Evolutionary conservation across 2,329 filamentous ascomycete species (phyloP), one percentile per base, ranked within the genome.

Genomic region (Teratosphaeria epicoccoides): DNA sequence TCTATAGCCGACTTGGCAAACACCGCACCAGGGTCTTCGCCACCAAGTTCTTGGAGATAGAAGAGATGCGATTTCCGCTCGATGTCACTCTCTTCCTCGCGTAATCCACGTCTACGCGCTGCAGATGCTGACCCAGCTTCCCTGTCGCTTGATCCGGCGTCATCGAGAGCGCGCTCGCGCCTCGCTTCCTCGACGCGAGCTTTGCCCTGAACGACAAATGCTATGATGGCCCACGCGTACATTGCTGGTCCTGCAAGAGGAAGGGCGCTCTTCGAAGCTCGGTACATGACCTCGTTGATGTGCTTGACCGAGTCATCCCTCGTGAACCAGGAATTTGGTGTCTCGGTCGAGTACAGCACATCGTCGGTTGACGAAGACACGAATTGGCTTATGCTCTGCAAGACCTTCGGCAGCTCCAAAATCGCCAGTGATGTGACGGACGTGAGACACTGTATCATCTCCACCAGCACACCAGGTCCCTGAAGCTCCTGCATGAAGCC

Each of bases 211-310:
- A 93, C 81, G 24, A 79, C 76, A 61, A 85, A 80, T 9, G 90
- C 74, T 24, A 95, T 79, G 46, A 91, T 73, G 3, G 84, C 82
- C 90, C 90, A 97, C 2, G 86, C 81, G 58, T 94, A 86, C 20
- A 88, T 78, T 17, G 87, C 81, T 1, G 88, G 87, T 51, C 80
- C 82, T 20, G 86, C 85, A 29, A 80, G 80, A 33, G 75, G 72
- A n/a, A 80, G 74, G 14, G 77, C 77, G 20, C 70, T 64, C 24
- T 75, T 75, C 11, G 81, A 77, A 6, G 82, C 80, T 51, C 75
- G 72, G 23, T 84, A 70, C 28, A 95, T 75, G n/a, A 84, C 78
- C 49, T 79, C 78, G 59, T 91, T 88, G 12, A 95, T 78, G 50
- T 83, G 78, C 47, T 80, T 77, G n/a, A 95, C 74, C 20, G 85